These are phyloP conservation scores for Tolypocladium nubicola DNA, from an alignment of 2,329 filamentous ascomycete species.

Conservation along the genomic window DNA sequence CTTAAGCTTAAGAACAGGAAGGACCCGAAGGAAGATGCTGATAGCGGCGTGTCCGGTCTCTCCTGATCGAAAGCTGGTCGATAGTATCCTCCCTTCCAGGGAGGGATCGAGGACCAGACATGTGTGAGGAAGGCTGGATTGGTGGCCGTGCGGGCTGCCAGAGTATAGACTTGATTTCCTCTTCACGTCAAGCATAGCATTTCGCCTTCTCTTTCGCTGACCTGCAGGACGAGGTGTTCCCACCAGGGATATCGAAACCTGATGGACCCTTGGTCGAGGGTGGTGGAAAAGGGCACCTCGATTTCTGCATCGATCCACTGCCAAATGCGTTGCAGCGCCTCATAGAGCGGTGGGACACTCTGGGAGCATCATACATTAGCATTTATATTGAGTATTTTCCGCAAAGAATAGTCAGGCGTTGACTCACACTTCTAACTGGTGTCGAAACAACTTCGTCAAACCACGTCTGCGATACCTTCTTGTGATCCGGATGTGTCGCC, in stretches of 20 bases:
- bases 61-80: not conserved
- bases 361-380: conserved; percentile 10
- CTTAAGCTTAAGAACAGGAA: conserved; percentile 18
- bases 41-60: conserved; percentile 25
- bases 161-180: not conserved
- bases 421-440: conserved; percentile 28
- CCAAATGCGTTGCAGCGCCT: conserved; percentile 22
- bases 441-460: conserved; percentile 24
- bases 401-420: not conserved
- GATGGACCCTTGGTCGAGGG: conserved; percentile 12
- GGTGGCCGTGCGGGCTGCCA: not conserved
- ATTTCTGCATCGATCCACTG: conserved; percentile 21
- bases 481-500: conserved; percentile 17
- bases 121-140: not conserved
- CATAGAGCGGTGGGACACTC: conserved; percentile 29
- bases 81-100: not conserved
- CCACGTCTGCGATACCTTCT: conserved; percentile 19
- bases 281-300: conserved; percentile 5
- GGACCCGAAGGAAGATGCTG: conserved; percentile 22
- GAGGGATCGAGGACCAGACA: not conserved
- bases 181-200: conserved; percentile 27
- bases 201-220: conserved; percentile 20
- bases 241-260: conserved; percentile 25
- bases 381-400: conserved; percentile 1
- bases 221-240: conserved; percentile 24